Percentiles rank a stretch among this genome's conserved stretches.
These are phyloP conservation scores for Oryza australiensis DNA, from an alignment of 176 grass and related monocot genomes.

Conservation along the genomic window DNA sequence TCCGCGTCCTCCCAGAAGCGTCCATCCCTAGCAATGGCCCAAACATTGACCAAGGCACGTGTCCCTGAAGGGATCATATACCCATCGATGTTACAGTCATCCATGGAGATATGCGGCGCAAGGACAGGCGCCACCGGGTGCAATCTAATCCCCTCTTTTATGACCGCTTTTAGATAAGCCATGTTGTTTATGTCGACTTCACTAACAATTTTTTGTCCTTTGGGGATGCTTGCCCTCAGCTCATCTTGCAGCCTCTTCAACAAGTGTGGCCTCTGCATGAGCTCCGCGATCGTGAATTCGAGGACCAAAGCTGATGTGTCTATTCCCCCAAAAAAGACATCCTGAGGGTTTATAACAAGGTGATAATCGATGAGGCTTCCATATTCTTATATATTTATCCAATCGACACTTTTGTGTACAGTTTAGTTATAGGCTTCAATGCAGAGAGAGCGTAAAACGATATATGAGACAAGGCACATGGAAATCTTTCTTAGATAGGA, in stretches of 20 bases:
- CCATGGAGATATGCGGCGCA: not conserved
- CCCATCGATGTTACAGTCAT: not conserved
- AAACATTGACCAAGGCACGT: not conserved
- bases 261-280: not conserved
- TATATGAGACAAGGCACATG: too few relatives aligned
- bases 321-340: slow-evolving; percentile 40
- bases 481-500: too few relatives aligned
- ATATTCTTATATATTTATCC: too few relatives aligned
- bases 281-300: slow-evolving; percentile 47
- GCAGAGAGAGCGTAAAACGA: too few relatives aligned
- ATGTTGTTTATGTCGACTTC: slow-evolving; percentile 21
- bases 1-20: not conserved
- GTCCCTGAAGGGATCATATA: not conserved
- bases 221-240: not conserved
- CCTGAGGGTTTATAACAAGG: not conserved
- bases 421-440: too few relatives aligned
- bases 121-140: not conserved
- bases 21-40: not conserved
- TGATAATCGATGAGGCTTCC: too few relatives aligned
- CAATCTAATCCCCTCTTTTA: not conserved
- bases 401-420: too few relatives aligned
- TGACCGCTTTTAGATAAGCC: not conserved
- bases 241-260: slow-evolving; percentile 42
- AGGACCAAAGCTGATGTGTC: slow-evolving; percentile 30
- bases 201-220: not conserved